Base-by-base conservation (phyloP, 1,284 basidiomycete genomes). In the Trametes sp. region DNA sequence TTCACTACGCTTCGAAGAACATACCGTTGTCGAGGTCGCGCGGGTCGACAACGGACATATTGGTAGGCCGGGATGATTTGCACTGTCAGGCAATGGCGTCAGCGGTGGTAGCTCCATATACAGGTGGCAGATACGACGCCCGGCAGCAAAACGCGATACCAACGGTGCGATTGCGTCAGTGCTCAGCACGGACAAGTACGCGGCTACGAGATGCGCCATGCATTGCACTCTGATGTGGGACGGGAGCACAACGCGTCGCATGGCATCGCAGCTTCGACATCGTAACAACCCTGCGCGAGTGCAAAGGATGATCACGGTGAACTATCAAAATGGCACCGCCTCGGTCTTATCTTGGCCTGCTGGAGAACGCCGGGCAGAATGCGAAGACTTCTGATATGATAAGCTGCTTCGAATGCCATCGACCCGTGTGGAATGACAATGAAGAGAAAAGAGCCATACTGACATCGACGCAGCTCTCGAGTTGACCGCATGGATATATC, bases 71-170 rank as follows among this genome's bases (percentile, higher is more conserved):
- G 8, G 21, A 23, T 45, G 21, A 45, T 45, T 45, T 4, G 42
- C 14, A 45, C 42, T 45, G 42, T 23, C 42, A 45, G 24, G 42
- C 50, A 46, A 59, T 55, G 58, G 56, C 62, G 58, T 54, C 33
- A 57, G 55, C 51, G 58, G 35, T 36, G 42, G 57, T 31, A 33
- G 26, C 51, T 10, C 41, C 23, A 26, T 19, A 36, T 23, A 24
- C 21, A 21, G 13, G 9, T 33, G 24, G 28, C 10, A 29, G 54
- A 46, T 4, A 16, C 45, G n/a, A 38, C 57, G 26, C 26, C 61
- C 41, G 55, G 26, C 42, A 31, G 29, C 26, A 53, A 55, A 58
- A 42, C 45, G 54, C 26, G 42, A 53, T 51, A 41, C 10, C 24
- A 21, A 19, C 38, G 29, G 28, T 13, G 23, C 6, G 28, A 60